Base-by-base conservation (phyloP, 2,329 filamentous ascomycete species). In the Calonectria pauciramosa region DNA sequence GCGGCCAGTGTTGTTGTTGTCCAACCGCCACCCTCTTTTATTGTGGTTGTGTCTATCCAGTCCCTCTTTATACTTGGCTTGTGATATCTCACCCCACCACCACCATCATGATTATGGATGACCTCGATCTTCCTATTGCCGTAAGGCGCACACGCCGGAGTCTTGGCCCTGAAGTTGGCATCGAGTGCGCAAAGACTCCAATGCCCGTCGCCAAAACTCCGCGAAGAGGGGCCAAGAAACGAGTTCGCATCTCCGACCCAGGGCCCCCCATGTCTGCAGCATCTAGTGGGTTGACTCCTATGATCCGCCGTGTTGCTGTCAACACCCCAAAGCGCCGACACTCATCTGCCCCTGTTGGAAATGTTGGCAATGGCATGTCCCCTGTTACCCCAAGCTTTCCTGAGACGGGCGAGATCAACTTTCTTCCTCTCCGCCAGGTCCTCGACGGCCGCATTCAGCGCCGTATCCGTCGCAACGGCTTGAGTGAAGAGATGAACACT, bases 181-280 rank as follows among this genome's bases (percentile, higher is more conserved):
- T 75, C 32, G 75, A 77, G 14, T 32, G 66, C 11, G 65, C 76
- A 47, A 72, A 74, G 23, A 71, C 76, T 20, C 65, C 28, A 52
- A 51, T 41, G 32, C 73, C 69, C 2, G 79, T 68, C 2, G 79
- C 80, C 59, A 82, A 77, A 69, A 86, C 85, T 3, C 84, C 85
- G 13, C 77, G 78, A 38, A 76, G 79, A 38, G 49, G 70, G 3
- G 70, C 73, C 1, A 89, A 87, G 78, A 90, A 89, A 77, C 86
- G 86, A 71, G 90, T 92, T 28, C 89, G 91, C 47, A 92, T 92
- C 83, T 93, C 91, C 0, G 90, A 92, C 51, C 90, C 90, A 11
- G 90, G 89, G 0, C 85, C 86, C 1, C 80, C 84, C 14, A 36
- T 63, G 0, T 73, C 84, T 47, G 86, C 88, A 2, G 44, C 56